phyloP scores from a whole-genome alignment of 108 stramenopile species.

The Chaetoceros tenuissimus region DNA sequence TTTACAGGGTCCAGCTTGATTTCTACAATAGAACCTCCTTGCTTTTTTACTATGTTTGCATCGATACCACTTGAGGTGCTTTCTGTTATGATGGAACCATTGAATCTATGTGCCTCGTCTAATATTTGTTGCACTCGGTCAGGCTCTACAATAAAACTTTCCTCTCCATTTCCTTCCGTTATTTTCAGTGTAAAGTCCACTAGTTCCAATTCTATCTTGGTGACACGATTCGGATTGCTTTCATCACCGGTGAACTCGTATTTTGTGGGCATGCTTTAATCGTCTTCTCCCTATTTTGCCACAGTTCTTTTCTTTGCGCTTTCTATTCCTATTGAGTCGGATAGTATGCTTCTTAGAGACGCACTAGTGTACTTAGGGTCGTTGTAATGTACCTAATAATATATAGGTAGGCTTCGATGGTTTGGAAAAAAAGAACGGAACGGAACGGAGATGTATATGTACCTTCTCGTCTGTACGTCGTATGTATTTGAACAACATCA shows the following conservation, averaged over 20 bases:
- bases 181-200: neutral
- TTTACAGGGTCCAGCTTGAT: neutral
- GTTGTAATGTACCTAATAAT: no score
- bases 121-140: neutral
- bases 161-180: neutral
- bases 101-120: neutral
- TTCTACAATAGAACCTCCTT: neutral
- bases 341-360: no score
- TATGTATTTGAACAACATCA: no score
- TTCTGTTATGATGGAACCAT: neutral
- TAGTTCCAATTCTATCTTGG: neutral
- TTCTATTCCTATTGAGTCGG: no score
- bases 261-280: no score
- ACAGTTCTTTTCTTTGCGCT: no score
- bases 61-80: neutral
- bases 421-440: no score
- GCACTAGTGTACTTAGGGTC: no score
- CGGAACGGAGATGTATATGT: no score
- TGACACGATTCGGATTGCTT: neutral
- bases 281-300: no score
- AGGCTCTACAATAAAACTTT: neutral
- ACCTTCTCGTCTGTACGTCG: no score
- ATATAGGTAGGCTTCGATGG: no score
- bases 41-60: neutral
- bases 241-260: neutral